These are phyloP conservation scores for Trametes pubescens DNA, from an alignment of 1,284 basidiomycete species.

Conservation along the genomic window DNA sequence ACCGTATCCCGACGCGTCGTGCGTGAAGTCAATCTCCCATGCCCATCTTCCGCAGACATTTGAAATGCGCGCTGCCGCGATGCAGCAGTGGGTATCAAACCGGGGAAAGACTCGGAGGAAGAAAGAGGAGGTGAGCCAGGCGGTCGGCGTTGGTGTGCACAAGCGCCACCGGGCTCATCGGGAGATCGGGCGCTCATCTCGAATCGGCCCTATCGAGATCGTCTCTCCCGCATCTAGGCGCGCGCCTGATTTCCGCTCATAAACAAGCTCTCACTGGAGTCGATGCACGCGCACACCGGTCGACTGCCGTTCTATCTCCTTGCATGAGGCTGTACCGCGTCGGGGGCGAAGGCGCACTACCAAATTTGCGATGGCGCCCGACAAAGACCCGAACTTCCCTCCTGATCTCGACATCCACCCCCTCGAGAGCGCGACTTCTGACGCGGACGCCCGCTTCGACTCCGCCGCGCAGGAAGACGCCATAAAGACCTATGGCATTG, in stretches of 20 bases:
- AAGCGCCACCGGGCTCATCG: constrained; percentile 6
- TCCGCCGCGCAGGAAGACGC: constrained; percentile 61
- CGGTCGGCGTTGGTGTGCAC: not conserved
- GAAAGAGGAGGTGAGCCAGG: not conserved
- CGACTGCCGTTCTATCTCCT: constrained; percentile 2
- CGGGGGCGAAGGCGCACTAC: not conserved
- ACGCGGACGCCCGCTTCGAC: constrained; percentile 48
- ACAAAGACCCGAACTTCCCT: constrained; percentile 41
- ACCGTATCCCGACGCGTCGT: not conserved
- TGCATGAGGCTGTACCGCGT: not conserved
- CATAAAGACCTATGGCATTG: constrained; percentile 76
- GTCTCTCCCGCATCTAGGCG: constrained; percentile 5
- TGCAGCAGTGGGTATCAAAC: too few species aligned
- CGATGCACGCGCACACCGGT: not conserved
- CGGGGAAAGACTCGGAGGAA: not conserved
- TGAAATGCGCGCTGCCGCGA: not conserved
- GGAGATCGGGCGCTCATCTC: constrained; percentile 25
- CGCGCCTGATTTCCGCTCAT: not conserved
- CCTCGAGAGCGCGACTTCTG: constrained; percentile 21
- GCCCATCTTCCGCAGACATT: not conserved
- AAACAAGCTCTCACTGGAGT: not conserved
- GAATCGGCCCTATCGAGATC: constrained; percentile 25
- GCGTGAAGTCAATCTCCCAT: not conserved
- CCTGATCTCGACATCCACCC: constrained; percentile 39
- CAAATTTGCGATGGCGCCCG: constrained; percentile 10